Evolutionary conservation across 202 grass and related monocot genomes (phyloP).

Genomic region (Setaria viridis): DNA sequence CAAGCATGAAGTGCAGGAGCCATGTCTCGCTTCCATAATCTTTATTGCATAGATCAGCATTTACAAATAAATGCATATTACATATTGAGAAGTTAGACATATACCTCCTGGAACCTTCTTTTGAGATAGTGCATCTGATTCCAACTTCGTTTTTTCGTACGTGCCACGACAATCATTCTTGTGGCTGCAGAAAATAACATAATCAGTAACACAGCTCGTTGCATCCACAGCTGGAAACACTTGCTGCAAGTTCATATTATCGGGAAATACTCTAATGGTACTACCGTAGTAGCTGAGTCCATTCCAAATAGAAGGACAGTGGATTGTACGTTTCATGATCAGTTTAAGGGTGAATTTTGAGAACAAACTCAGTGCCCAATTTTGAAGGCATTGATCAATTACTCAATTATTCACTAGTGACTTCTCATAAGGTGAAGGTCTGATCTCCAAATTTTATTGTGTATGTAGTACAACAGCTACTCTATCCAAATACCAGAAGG

Average conservation of each 20-base stretch:
- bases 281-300: neutral
- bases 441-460: constrained; percentile 11
- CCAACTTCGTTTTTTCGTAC: constrained; percentile 34
- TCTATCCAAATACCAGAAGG: constrained; percentile 3
- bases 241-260: constrained; percentile 35
- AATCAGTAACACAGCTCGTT: constrained; percentile 27
- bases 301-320: constrained; percentile 29
- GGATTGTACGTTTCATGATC: constrained; percentile 19
- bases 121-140: constrained; percentile 21
- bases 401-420: constrained; percentile 4
- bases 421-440: neutral
- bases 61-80: constrained; percentile 36
- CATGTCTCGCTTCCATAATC: constrained; percentile 2
- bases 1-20: neutral
- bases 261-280: neutral
- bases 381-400: neutral
- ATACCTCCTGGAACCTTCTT: constrained; percentile 52
- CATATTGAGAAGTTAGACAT: constrained; percentile 21
- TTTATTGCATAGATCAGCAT: neutral
- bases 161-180: constrained; percentile 47
- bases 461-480: neutral
- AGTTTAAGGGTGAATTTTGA: constrained; percentile 15
- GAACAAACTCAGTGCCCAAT: neutral
- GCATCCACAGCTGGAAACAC: constrained; percentile 28
- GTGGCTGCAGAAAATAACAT: constrained; percentile 60